Percentiles rank a stretch among this genome's conserved stretches.
Conservation (phyloP, 495 filamentous ascomycete species). For the Talaromyces borbonicus region DNA sequence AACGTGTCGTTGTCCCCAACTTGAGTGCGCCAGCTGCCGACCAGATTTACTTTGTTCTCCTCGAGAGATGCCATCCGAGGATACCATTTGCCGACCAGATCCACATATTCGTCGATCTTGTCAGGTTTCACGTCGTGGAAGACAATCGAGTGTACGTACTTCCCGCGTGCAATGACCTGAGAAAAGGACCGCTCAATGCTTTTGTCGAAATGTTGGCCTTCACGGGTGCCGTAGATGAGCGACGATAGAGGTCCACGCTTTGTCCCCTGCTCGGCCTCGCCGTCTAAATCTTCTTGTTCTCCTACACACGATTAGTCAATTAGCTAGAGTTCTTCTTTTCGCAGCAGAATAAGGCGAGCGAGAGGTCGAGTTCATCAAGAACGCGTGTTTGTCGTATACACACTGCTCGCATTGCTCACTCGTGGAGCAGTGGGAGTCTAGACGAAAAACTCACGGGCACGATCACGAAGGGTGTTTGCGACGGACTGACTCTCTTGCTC, state of each 20-base stretch:
- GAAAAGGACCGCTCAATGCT: conserved; percentile 93
- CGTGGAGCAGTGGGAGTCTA: conserved; percentile 42
- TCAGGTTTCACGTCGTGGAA: conserved; percentile 95
- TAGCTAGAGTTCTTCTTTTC: background rate
- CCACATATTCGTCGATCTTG: conserved; percentile 88
- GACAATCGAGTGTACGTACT: conserved; percentile 97
- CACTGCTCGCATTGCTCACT: conserved; percentile 45
- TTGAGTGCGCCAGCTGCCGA: conserved; percentile 97
- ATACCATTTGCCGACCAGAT: conserved; percentile 88
- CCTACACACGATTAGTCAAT: conserved; percentile 22
- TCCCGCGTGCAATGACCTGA: conserved; percentile 86
- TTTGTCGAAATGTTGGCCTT: conserved; percentile 82
- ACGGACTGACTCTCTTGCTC: conserved; percentile 74
- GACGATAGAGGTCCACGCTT: conserved; percentile 46
- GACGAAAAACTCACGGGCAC: conserved; percentile 34
- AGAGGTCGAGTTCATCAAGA: conserved; percentile 18
- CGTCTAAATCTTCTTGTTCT: conserved; percentile 40
- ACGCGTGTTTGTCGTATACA: conserved; percentile 14
- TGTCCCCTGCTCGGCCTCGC: conserved; percentile 27
- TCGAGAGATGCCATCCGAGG: conserved; percentile 69
- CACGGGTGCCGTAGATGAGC: conserved; percentile 92
- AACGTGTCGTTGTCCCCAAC: conserved; percentile 98
- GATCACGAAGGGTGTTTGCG: conserved; percentile 28
- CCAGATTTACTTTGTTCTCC: conserved; percentile 88
- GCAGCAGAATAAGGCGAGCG: background rate